These are phyloP conservation scores for Penicillium argentinense DNA, from an alignment of 495 filamentous ascomycete genomes.

Conservation along the genomic window DNA sequence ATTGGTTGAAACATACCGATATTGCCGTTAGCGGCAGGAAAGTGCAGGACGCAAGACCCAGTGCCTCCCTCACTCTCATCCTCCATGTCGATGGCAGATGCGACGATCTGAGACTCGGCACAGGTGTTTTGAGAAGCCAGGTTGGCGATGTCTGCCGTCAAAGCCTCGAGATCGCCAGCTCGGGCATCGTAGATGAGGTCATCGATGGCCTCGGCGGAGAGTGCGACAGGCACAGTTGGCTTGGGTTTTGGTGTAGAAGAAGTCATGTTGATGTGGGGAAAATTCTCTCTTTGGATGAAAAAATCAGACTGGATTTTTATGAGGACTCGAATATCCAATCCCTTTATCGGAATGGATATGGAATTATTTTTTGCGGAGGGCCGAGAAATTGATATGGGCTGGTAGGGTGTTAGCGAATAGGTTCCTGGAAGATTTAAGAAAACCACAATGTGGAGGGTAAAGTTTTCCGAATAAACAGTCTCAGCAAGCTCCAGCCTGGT, in stretches of 20 bases:
- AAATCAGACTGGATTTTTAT: background rate
- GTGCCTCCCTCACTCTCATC: conserved; percentile 61
- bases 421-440: background rate
- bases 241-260: conserved; percentile 24
- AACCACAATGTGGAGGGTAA: too few species aligned
- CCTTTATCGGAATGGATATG: background rate
- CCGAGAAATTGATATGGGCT: conserved; percentile 13
- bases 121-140: conserved; percentile 55
- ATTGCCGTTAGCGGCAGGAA: conserved; percentile 87
- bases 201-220: conserved; percentile 76
- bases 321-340: background rate
- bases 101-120: conserved; percentile 56
- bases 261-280: background rate
- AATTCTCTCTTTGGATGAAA: too few species aligned
- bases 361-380: background rate
- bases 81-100: conserved; percentile 64
- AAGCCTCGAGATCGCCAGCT: conserved; percentile 67
- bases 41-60: conserved; percentile 66
- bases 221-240: conserved; percentile 34
- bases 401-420: conserved; percentile 2
- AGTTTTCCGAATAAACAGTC: too few species aligned
- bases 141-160: conserved; percentile 57
- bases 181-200: conserved; percentile 86
- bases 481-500: too few species aligned
- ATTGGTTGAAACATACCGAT: conserved; percentile 56